phyloP scores from a whole-genome alignment of 345 rosid genomes.

The Boechera retrofracta region DNA sequence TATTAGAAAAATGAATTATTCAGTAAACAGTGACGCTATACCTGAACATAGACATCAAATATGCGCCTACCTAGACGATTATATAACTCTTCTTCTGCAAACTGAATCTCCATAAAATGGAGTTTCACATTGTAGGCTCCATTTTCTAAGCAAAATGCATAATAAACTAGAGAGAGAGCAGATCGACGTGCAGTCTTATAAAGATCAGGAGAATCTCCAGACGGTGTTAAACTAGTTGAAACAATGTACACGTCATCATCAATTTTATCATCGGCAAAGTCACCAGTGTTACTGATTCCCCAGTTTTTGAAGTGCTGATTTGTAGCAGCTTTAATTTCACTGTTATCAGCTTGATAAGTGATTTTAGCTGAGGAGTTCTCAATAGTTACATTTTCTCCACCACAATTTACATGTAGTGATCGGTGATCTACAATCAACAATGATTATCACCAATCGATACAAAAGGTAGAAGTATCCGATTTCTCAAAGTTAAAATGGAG shows the following conservation, averaged over 20 bases:
- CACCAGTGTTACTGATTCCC: slow-evolving; percentile 43
- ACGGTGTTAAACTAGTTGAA: neutral
- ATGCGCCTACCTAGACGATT: slow-evolving; percentile 55
- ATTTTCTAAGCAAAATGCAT: slow-evolving; percentile 62
- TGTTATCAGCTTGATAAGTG: slow-evolving; percentile 27
- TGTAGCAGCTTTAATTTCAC: neutral
- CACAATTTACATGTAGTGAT: slow-evolving; percentile 42
- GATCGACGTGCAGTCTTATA: slow-evolving; percentile 60
- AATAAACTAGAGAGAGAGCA: slow-evolving; percentile 67
- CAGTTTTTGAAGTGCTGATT: slow-evolving; percentile 2
- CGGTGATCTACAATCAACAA: slow-evolving; percentile 28
- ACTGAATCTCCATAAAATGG: slow-evolving; percentile 67
- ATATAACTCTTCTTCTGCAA: slow-evolving; percentile 47
- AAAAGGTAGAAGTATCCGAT: neutral
- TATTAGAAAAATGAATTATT: neutral
- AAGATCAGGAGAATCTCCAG: slow-evolving; percentile 33
- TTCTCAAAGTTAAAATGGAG: neutral
- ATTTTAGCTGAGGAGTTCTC: neutral
- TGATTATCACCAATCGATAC: neutral
- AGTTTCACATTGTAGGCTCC: slow-evolving; percentile 64
- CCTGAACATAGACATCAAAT: slow-evolving; percentile 71
- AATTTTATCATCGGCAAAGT: neutral
- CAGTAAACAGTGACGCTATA: neutral
- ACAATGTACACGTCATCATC: neutral
- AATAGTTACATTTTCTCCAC: slow-evolving; percentile 27